Conservation (phyloP, 495 filamentous ascomycete genomes). For the Neurospora sp. region DNA sequence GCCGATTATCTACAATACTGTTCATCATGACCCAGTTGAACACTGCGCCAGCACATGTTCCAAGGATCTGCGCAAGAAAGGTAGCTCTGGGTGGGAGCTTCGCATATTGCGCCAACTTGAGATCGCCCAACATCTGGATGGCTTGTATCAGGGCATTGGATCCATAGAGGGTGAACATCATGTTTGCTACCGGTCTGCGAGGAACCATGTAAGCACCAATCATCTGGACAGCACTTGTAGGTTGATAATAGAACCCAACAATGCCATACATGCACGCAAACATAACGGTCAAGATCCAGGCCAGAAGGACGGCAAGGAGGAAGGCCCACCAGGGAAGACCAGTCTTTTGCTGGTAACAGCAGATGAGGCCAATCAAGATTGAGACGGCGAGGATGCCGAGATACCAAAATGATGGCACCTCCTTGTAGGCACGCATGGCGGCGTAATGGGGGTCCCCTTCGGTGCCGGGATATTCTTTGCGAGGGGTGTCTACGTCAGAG, state of each 20-base stretch:
- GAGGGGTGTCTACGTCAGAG: neutral
- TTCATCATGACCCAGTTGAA: constrained; percentile 31
- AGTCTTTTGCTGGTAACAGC: constrained; percentile 35
- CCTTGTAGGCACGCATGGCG: constrained; percentile 35
- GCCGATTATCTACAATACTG: constrained; percentile 20
- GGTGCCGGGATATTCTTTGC: constrained; percentile 1
- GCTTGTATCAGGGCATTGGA: constrained; percentile 17
- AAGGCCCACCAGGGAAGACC: constrained; percentile 47
- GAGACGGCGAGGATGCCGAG: constrained; percentile 28
- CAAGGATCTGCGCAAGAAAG: constrained; percentile 25
- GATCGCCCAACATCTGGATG: constrained; percentile 23
- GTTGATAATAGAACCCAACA: constrained; percentile 24
- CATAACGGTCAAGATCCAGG: constrained; percentile 19
- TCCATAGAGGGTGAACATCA: constrained; percentile 24
- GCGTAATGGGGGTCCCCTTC: constrained; percentile 37
- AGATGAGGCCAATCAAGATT: constrained; percentile 37
- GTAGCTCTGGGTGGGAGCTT: constrained; percentile 35
- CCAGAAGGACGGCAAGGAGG: constrained; percentile 30
- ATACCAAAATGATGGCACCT: constrained; percentile 47
- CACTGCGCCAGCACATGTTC: constrained; percentile 24
- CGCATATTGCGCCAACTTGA: constrained; percentile 27
- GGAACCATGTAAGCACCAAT: constrained; percentile 20
- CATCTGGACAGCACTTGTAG: constrained; percentile 25
- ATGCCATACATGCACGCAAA: constrained; percentile 24
- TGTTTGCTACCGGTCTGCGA: constrained; percentile 23